These are phyloP conservation scores for Phytopythium ostracodes DNA, from an alignment of 352 stramenopile species.

Conservation along the genomic window DNA sequence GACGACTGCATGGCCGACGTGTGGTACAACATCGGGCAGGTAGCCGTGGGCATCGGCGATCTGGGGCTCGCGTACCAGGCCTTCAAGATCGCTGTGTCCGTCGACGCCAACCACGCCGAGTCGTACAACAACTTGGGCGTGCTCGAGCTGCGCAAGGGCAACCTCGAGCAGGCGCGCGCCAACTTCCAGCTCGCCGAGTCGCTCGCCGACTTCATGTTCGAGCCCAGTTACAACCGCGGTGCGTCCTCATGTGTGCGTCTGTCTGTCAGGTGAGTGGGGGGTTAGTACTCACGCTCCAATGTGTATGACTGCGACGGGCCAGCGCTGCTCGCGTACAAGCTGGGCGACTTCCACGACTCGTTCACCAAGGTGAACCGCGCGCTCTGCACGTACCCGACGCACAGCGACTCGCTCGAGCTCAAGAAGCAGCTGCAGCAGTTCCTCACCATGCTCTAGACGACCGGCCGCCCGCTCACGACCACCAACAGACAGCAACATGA, in stretches of 20 bases:
- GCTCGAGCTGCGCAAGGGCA: conserved; percentile 87
- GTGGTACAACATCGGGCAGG: conserved; percentile 94
- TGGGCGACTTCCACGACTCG: conserved; percentile 89
- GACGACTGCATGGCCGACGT: conserved; percentile 92
- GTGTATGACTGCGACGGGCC: neutral
- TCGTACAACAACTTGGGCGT: conserved; percentile 91
- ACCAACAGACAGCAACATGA: no score
- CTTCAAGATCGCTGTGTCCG: conserved; percentile 91
- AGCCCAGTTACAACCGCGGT: conserved; percentile 90
- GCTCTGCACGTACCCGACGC: conserved; percentile 67
- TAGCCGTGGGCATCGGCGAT: conserved; percentile 91
- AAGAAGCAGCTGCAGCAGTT: conserved; percentile 85
- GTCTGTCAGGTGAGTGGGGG: neutral
- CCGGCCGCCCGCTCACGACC: neutral
- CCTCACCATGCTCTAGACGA: conserved; percentile 61
- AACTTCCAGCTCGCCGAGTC: conserved; percentile 81
- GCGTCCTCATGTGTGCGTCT: neutral
- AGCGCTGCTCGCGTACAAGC: conserved; percentile 89
- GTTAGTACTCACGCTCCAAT: conserved; percentile 6
- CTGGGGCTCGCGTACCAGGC: conserved; percentile 91
- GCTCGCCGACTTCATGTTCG: conserved; percentile 87
- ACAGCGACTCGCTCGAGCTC: conserved; percentile 88
- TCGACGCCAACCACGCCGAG: conserved; percentile 91
- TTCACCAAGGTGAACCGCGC: conserved; percentile 85
- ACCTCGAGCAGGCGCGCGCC: conserved; percentile 78